Percentiles rank a stretch among this genome's conserved stretches.
These are phyloP conservation scores for Geoglossum glabrum DNA, from an alignment of 495 filamentous ascomycete species.

Conservation along the genomic window DNA sequence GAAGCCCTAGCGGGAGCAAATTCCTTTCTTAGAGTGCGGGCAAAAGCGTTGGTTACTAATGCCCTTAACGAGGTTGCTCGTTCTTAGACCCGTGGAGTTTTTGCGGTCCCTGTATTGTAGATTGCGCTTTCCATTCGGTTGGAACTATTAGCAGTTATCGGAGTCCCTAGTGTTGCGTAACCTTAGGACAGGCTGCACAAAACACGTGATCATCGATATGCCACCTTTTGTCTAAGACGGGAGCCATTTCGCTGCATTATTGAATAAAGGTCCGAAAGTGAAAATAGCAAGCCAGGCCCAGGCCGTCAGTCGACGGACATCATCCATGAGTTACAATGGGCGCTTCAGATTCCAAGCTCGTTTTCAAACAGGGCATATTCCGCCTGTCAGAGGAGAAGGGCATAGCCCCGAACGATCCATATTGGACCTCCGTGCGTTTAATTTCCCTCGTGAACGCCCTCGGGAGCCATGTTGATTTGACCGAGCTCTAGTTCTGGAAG, in stretches of 20 bases:
- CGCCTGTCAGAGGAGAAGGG: slow-evolving; percentile 74
- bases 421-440: slow-evolving; percentile 70
- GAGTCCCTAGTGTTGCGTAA: background rate
- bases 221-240: background rate
- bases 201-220: background rate
- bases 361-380: slow-evolving; percentile 99
- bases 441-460: background rate
- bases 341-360: slow-evolving; percentile 96
- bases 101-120: background rate
- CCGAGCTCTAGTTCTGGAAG: slow-evolving; percentile 65
- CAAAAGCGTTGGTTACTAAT: background rate
- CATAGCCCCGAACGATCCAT: slow-evolving; percentile 74
- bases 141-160: background rate
- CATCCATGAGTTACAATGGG: slow-evolving; percentile 40
- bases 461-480: slow-evolving; percentile 8
- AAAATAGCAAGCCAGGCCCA: background rate
- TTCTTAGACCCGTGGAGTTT: background rate
- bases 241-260: background rate
- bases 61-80: background rate
- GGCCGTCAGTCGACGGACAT: background rate
- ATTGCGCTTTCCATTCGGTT: background rate
- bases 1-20: slow-evolving; percentile 19
- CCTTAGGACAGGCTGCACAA: background rate
- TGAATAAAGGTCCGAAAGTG: background rate
- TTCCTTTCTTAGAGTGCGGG: background rate